Evolutionary conservation across 2,329 filamentous ascomycete genomes (phyloP).

Genomic region (Chaetomium globosum): DNA sequence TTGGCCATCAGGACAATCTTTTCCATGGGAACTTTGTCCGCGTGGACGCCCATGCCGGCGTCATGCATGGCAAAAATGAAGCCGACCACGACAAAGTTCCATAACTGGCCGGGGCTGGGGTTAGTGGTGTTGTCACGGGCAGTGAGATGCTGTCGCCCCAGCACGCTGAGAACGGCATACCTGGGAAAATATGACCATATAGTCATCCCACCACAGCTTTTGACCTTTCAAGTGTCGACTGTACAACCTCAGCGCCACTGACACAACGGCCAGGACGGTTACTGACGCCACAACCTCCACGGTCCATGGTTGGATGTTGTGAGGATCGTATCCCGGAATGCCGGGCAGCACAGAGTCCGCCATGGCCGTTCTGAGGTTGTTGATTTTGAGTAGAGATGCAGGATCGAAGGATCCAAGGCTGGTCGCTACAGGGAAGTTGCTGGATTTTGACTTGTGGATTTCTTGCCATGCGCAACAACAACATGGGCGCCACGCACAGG

Average conservation of each 20-base stretch:
- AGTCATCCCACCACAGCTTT: slow-evolving; percentile 56
- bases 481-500: not conserved
- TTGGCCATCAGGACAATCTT: slow-evolving; percentile 26
- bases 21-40: slow-evolving; percentile 21
- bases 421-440: not conserved
- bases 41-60: slow-evolving; percentile 32
- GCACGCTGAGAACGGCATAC: slow-evolving; percentile 38
- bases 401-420: not conserved
- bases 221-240: slow-evolving; percentile 49
- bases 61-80: slow-evolving; percentile 33
- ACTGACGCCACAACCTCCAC: slow-evolving; percentile 47
- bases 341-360: slow-evolving; percentile 32
- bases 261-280: slow-evolving; percentile 46
- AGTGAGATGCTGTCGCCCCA: not conserved
- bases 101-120: slow-evolving; percentile 15
- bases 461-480: not conserved
- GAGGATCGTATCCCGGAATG: slow-evolving; percentile 41
- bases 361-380: slow-evolving; percentile 12
- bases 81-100: slow-evolving; percentile 26
- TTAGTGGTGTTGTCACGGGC: not conserved
- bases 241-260: slow-evolving; percentile 47
- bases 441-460: slow-evolving; percentile 4
- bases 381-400: not conserved
- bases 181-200: slow-evolving; percentile 53
- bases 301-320: slow-evolving; percentile 49